Evolutionary conservation across 2,329 filamentous ascomycete genomes (phyloP).

Genomic region (Colletotrichum ledebouriae): DNA sequence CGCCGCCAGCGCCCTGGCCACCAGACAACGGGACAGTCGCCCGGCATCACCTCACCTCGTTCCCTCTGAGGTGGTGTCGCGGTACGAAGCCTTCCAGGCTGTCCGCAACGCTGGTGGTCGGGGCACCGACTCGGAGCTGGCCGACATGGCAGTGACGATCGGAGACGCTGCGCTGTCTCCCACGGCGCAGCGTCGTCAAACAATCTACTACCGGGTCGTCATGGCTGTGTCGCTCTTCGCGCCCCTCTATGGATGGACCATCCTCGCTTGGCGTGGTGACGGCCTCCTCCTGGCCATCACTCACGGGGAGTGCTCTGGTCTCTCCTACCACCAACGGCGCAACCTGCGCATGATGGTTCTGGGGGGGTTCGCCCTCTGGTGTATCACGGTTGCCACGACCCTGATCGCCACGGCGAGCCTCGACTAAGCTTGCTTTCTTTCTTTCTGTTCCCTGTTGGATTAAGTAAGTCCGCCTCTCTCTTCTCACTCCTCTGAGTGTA

Average conservation of each 20-base stretch:
- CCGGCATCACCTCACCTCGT: conserved; percentile 30
- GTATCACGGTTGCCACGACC: conserved; percentile 5
- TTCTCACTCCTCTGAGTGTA: background rate
- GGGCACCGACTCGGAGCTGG: conserved; percentile 39
- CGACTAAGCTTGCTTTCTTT: conserved; percentile 11
- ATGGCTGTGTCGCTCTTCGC: conserved; percentile 21
- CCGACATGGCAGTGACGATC: conserved; percentile 31
- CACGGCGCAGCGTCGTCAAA: conserved; percentile 26
- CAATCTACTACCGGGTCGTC: conserved; percentile 20
- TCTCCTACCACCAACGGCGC: conserved; percentile 29
- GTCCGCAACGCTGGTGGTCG: conserved; percentile 26
- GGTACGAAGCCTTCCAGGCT: conserved; percentile 21
- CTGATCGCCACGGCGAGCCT: conserved; percentile 26
- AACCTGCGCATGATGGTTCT: conserved; percentile 35
- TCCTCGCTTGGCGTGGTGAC: conserved; percentile 17
- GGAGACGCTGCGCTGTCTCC: conserved; percentile 15
- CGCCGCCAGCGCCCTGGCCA: conserved; percentile 26
- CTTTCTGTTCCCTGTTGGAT: conserved; percentile 1
- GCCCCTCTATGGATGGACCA: conserved; percentile 27
- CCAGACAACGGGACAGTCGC: conserved; percentile 19
- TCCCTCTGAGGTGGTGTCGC: conserved; percentile 6
- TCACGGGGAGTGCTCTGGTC: conserved; percentile 38
- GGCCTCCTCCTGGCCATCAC: conserved; percentile 18
- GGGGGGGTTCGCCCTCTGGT: conserved; percentile 32
- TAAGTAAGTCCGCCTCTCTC: conserved; percentile 16